Base-by-base conservation (phyloP, 352 stramenopile genomes). In the Globisporangium orthogonon region DNA sequence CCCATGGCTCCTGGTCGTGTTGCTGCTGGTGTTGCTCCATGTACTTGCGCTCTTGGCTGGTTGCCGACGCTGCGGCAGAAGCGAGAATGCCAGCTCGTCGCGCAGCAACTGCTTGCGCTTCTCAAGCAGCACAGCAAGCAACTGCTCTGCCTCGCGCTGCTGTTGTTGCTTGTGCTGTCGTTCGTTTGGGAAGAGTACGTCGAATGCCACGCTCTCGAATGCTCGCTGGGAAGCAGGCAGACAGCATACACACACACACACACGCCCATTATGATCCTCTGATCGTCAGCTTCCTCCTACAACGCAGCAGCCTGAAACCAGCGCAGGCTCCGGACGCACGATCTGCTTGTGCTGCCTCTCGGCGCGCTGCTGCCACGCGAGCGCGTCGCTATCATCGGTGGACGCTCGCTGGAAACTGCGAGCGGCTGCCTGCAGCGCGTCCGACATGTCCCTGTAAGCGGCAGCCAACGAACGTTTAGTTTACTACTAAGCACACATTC, bases 61-160 rank as follows among this genome's bases (percentile, higher is more conserved):
- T 10, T 11, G 7, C 10, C 44, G 23, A 7, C 60, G 48, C 9
- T 28, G 45, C 11, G 63, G 63, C 45, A 71, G 50, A 30, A 71
- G 41, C 33, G 33, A 14, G 4, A 65, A 23, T 31, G 41, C 56
- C 15, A 71, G 58, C 39, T 69, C 61, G 31, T 71, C 65, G 37
- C 61, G 53, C 28, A 63, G 44, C 11, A 71, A 45, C 47, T 69
- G 61, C 46, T 54, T 56, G 45, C 65, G 65, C 57, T 69, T 69
- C 30, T 69, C 48, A 9, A 65, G 58, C 49, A 69, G 31, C 44
- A 64, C 50, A 2, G 31, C 61, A 31, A 71, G 50, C 30, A 63
- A 14, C 15, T 66, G 65, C 53, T 68, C 62, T 10, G 48, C 47
- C 28, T 52, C 52, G 31, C 45, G 29, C n/a, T 59, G 30, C 15